Percentiles rank a stretch among this genome's conserved stretches.
phyloP scores from a whole-genome alignment of 2,329 filamentous ascomycete genomes.

The Reticulascus tulasneorum region DNA sequence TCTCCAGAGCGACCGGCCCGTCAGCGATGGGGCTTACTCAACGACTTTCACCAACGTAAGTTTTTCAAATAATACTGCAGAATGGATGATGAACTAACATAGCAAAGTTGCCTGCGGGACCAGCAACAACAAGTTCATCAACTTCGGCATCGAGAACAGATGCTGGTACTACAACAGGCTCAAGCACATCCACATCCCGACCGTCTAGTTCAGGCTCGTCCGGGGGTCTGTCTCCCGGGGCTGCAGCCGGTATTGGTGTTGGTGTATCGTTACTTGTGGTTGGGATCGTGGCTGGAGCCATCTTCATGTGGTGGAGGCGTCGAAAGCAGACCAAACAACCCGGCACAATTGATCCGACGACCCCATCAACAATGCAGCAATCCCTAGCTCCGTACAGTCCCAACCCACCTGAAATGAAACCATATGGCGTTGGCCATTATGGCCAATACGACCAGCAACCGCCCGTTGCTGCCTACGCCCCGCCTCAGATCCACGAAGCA shows the following conservation, averaged over 20 bases:
- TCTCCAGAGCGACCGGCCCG: constrained; percentile 23
- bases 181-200: constrained; percentile 1
- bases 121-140: constrained; percentile 7
- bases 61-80: neutral
- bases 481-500: constrained; percentile 9
- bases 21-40: constrained; percentile 28
- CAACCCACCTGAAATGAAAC: constrained; percentile 5
- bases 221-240: constrained; percentile 22
- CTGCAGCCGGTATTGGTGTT: constrained; percentile 25
- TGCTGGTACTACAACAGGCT: constrained; percentile 1
- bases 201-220: neutral
- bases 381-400: neutral
- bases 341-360: constrained; percentile 3
- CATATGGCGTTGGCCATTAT: constrained; percentile 7
- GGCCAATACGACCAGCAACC: constrained; percentile 7
- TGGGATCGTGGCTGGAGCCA: constrained; percentile 14
- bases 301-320: constrained; percentile 25
- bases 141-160: constrained; percentile 3
- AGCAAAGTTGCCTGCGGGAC: constrained; percentile 2
- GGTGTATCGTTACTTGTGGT: constrained; percentile 23
- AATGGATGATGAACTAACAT: too few species aligned
- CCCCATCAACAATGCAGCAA: too few species aligned
- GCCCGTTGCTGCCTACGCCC: constrained; percentile 5
- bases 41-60: constrained; percentile 26
- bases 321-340: constrained; percentile 6